Conservation (phyloP, 306 rosid genomes). For the Gleditsia sinensis region DNA sequence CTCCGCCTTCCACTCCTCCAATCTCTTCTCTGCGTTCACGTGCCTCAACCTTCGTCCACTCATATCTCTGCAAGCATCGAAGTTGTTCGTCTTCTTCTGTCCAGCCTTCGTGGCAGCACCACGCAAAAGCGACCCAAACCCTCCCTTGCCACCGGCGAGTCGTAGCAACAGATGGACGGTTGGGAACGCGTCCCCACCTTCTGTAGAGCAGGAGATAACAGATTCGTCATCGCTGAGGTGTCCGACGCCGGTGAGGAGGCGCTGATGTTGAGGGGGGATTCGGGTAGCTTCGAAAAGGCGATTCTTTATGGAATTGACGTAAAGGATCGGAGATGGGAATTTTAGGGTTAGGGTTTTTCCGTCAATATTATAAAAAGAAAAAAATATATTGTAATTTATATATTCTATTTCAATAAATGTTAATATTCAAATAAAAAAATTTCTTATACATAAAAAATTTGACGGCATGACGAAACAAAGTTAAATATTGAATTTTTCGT, state of each 20-base stretch:
- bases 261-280: conserved; percentile 72
- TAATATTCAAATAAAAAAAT: no score
- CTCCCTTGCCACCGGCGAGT: conserved; percentile 92
- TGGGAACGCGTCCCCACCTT: conserved; percentile 48
- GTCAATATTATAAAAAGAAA: no score
- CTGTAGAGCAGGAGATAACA: conserved; percentile 46
- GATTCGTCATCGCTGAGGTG: conserved; percentile 56
- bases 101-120: conserved; percentile 97
- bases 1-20: conserved; percentile 88
- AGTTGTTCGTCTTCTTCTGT: conserved; percentile 94
- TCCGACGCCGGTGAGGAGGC: conserved; percentile 63
- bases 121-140: conserved; percentile 88
- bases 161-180: conserved; percentile 66
- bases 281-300: conserved; percentile 67
- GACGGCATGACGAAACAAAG: no score
- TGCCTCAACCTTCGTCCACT: conserved; percentile 94
- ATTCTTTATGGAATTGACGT: conserved; percentile 51
- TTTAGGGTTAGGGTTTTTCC: conserved; percentile 84
- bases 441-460: no score
- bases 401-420: no score
- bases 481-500: no score
- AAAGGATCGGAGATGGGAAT: conserved; percentile 54
- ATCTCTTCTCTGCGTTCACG: conserved; percentile 90
- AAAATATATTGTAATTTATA: no score
- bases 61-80: conserved; percentile 98